Percentiles rank a stretch among this genome's conserved stretches.
Conservation (phyloP, 441 rosid species). For the Erodium moschatum region DNA sequence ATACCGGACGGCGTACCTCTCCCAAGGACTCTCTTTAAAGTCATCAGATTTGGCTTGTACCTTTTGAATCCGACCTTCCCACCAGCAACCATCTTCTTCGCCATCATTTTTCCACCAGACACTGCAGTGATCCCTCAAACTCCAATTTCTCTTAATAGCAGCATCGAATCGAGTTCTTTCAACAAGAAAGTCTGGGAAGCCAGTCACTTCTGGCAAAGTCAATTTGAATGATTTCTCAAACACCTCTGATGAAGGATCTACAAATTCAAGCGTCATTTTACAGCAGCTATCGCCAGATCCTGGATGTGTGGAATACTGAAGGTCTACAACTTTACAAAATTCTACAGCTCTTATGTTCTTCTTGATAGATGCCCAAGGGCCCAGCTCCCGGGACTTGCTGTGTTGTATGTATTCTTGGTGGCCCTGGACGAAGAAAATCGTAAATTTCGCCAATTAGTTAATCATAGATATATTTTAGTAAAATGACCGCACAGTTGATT, state of each 20-base stretch:
- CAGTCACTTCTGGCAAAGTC: slow-evolving; percentile 73
- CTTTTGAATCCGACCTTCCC: slow-evolving; percentile 78
- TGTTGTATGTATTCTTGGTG: slow-evolving; percentile 65
- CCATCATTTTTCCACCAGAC: slow-evolving; percentile 97
- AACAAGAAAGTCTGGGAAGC: slow-evolving; percentile 91
- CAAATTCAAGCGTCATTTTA: slow-evolving; percentile 74
- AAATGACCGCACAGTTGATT: too few species aligned
- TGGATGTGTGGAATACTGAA: slow-evolving; percentile 67
- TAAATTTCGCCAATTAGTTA: too few species aligned
- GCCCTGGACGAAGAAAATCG: slow-evolving; percentile 49
- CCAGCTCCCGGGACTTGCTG: slow-evolving; percentile 43
- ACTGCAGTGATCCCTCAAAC: slow-evolving; percentile 78
- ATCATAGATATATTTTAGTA: too few species aligned
- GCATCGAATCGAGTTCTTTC: slow-evolving; percentile 86
- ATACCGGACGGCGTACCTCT: slow-evolving; percentile 69
- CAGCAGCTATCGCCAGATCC: slow-evolving; percentile 99
- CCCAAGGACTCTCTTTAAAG: slow-evolving; percentile 96
- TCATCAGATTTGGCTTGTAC: slow-evolving; percentile 66
- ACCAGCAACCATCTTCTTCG: slow-evolving; percentile 90
- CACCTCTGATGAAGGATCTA: slow-evolving; percentile 57
- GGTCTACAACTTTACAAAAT: slow-evolving; percentile 68
- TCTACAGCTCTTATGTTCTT: slow-evolving; percentile 72
- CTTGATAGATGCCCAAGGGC: slow-evolving; percentile 61
- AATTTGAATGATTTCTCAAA: slow-evolving; percentile 47
- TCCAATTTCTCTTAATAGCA: slow-evolving; percentile 72